Conservation (phyloP, 768 basidiomycete species). For the Russula sp. region DNA sequence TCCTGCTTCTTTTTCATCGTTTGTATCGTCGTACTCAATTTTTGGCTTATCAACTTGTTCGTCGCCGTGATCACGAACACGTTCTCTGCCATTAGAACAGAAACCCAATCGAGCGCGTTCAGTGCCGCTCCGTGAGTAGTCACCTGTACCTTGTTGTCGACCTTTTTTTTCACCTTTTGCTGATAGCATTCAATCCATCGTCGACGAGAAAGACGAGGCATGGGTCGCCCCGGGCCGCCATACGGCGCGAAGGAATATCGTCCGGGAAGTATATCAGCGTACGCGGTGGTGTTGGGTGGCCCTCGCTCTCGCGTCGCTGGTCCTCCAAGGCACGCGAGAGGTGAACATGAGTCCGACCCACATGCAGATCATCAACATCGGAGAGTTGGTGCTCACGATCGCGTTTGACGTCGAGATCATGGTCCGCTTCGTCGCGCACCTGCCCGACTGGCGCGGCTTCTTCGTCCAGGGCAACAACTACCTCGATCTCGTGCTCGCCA, state of each 20-base stretch:
- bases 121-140: constrained; percentile 62
- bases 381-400: constrained; percentile 71
- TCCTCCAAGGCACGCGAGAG: constrained; percentile 61
- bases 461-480: constrained; percentile 54
- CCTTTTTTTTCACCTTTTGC: neutral
- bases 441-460: constrained; percentile 82
- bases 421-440: constrained; percentile 56
- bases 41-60: constrained; percentile 89
- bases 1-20: constrained; percentile 84
- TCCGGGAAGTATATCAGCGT: constrained; percentile 49
- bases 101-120: constrained; percentile 89
- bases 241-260: constrained; percentile 36
- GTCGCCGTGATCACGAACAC: constrained; percentile 95
- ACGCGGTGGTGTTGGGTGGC: constrained; percentile 70
- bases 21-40: constrained; percentile 80
- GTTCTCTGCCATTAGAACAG: constrained; percentile 78
- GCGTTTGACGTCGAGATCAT: constrained; percentile 87
- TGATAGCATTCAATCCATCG: constrained; percentile 32
- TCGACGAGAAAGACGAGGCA: constrained; percentile 57
- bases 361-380: constrained; percentile 43
- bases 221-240: constrained; percentile 47
- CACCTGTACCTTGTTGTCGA: neutral
- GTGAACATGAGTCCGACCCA: constrained; percentile 44
- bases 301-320: constrained; percentile 63
- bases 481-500: constrained; percentile 69